Evolutionary conservation across 805 yeast species (phyloP), one percentile per base, ranked within the genome.

Genomic region (Metschnikowia bowlesiae): DNA sequence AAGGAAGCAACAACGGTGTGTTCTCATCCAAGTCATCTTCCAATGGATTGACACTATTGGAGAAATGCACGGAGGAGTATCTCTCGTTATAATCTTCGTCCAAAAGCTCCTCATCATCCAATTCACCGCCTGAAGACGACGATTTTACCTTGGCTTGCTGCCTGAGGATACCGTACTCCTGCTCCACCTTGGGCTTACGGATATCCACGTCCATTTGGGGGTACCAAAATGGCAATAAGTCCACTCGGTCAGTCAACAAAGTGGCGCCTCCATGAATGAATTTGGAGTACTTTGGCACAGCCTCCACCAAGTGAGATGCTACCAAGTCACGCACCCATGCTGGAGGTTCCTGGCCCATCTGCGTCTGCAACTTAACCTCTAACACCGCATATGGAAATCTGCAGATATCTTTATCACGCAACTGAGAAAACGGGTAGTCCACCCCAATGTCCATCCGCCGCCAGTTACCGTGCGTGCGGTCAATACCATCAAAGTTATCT

Each of bases 301-400:
- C 97, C 70, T 94, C 99, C 39, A 94, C 99, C 46, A 94, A 76
- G 68, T 94, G 99, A 30, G 95, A 85, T 0, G 91, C 74, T 34
- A 92, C 91, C 67, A 94, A 79, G 57, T 92, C 96, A 58, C 94
- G 81, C 44, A 94, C 96, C 99, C 99, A 94, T 54, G 80, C 84
- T 8, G 99, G 99, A 30, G 99, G 99, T 69, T 94, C 99, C 71
- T 94, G 99, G 49, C 99, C 99, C 71, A 94, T 64, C 74, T 94
- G 98, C 3, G 99, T 94, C 71, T 94, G 99, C 56, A 94, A 78
- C 71, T 94, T 94, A 52, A 94, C 99, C 74, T 94, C 99, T 60
- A 94, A 76, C 39, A 94, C 97, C 1, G 99, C 99, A 68, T 94
- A 94, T 4, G 99, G 99, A 73, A 94, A 94, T 61, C 97, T 79